Percentiles rank a stretch among this genome's conserved stretches.
These are phyloP conservation scores for Ambrosia hybrid DNA, from an alignment of 140 eudicot species.

Conservation along the genomic window DNA sequence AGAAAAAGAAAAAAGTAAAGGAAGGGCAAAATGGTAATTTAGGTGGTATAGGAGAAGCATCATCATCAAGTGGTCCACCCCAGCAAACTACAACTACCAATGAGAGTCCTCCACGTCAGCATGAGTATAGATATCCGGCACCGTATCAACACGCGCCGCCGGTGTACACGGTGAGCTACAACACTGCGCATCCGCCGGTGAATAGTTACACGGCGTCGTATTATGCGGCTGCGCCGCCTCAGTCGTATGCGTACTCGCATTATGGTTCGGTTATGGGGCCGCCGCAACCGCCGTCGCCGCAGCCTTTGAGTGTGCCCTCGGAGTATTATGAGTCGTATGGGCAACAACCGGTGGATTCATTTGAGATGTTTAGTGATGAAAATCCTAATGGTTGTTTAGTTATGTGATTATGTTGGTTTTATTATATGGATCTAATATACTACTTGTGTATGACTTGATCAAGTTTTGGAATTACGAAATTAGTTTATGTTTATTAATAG, in stretches of 20 bases:
- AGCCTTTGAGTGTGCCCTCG: not conserved
- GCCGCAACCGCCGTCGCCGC: constrained; percentile 3
- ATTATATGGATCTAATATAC: constrained; percentile 28
- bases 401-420: constrained; percentile 28
- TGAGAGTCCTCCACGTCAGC: constrained; percentile 47
- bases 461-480: not conserved
- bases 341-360: constrained; percentile 60
- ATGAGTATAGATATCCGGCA: constrained; percentile 39
- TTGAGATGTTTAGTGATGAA: constrained; percentile 81
- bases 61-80: constrained; percentile 29
- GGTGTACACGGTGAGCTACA: constrained; percentile 59
- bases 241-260: constrained; percentile 45
- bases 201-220: constrained; percentile 65
- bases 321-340: constrained; percentile 28
- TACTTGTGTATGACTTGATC: constrained; percentile 38
- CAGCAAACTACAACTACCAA: constrained; percentile 16
- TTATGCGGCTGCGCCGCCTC: constrained; percentile 49
- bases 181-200: constrained; percentile 56
- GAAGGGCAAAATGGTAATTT: constrained; percentile 39
- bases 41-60: constrained; percentile 6
- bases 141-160: constrained; percentile 41
- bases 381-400: constrained; percentile 79
- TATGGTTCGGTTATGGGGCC: constrained; percentile 22
- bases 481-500: too few relatives aligned
- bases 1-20: constrained; percentile 58